Evolutionary conservation across 306 rosid species (phyloP).

Genomic region (Corylus americana): DNA sequence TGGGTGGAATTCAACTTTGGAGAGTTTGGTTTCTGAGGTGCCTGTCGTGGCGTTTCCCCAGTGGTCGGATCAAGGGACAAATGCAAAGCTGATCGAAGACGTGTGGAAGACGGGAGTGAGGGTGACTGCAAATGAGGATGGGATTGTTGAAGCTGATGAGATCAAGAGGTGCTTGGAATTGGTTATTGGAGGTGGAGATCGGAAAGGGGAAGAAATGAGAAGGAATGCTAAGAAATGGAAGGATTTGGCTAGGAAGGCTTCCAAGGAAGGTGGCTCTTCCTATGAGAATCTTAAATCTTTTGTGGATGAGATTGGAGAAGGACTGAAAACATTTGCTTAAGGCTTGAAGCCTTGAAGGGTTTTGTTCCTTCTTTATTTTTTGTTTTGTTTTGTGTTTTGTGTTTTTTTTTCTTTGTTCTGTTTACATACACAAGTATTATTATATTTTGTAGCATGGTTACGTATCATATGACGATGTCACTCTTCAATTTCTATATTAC

Average conservation of each 20-base stretch:
- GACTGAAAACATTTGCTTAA: neutral
- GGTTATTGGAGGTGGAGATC: constrained; percentile 16
- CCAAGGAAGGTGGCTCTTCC: constrained; percentile 37
- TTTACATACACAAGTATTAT: too few relatives aligned
- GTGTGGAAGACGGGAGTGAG: constrained; percentile 9
- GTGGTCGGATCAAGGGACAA: constrained; percentile 23
- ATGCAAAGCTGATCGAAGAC: constrained; percentile 20
- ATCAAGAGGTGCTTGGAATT: constrained; percentile 26
- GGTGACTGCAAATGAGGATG: constrained; percentile 2
- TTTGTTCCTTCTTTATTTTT: neutral
- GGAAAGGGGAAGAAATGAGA: constrained; percentile 15
- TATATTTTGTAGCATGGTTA: too few relatives aligned
- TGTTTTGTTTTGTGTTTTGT: too few relatives aligned
- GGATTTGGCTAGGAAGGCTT: constrained; percentile 28
- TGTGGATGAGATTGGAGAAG: constrained; percentile 11
- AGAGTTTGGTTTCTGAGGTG: constrained; percentile 17
- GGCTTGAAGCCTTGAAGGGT: neutral
- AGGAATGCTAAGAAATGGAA: constrained; percentile 37
- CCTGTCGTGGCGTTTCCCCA: constrained; percentile 27
- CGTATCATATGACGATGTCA: too few relatives aligned
- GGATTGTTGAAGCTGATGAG: constrained; percentile 16
- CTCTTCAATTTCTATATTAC: too few relatives aligned
- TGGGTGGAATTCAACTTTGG: constrained; percentile 16
- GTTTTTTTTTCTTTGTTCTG: too few relatives aligned
- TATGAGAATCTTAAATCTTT: constrained; percentile 27